A percentile compares a stretch with the other conserved stretches of the same genome.
These are phyloP conservation scores for Aegilops tauschii DNA, from an alignment of 176 grass and related monocot genomes.

Conservation along the genomic window DNA sequence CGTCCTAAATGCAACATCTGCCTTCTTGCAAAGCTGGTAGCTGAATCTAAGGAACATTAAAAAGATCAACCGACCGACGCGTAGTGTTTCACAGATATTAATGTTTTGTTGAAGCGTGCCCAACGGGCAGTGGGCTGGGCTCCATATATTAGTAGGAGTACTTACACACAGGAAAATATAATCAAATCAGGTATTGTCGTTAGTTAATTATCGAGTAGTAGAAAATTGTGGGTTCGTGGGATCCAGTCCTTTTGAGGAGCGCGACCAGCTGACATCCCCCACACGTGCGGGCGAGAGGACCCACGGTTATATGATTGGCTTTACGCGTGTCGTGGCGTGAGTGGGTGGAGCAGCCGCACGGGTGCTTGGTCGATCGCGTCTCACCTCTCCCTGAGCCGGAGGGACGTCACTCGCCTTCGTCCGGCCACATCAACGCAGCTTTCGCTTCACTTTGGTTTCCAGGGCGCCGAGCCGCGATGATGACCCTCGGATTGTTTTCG, in stretches of 20 bases:
- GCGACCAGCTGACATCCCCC: constrained; percentile 31
- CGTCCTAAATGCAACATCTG: too few relatives aligned
- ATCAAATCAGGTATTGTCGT: not conserved
- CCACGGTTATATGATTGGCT: not conserved
- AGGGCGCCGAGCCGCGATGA: not conserved
- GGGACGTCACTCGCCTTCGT: not conserved
- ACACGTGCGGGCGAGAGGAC: constrained; percentile 24
- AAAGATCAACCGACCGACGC: too few relatives aligned
- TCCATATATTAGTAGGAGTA: too few relatives aligned
- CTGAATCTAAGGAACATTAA: too few relatives aligned
- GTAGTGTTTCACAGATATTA: too few relatives aligned
- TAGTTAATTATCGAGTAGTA: not conserved
- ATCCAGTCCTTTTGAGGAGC: not conserved
- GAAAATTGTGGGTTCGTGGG: not conserved
- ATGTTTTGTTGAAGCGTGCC: too few relatives aligned
- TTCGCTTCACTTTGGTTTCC: not conserved
- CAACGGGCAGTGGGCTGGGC: too few relatives aligned
- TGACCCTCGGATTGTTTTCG: not conserved
- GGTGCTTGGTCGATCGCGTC: constrained; percentile 28
- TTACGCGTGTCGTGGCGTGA: constrained; percentile 5
- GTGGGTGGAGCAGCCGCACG: constrained; percentile 24
- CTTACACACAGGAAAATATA: too few relatives aligned
- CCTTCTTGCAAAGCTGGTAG: too few relatives aligned
- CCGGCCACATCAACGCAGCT: constrained; percentile 16
- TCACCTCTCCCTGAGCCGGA: not conserved